Evolutionary conservation across 306 rosid species (phyloP).

Genomic region (Morella rubra): DNA sequence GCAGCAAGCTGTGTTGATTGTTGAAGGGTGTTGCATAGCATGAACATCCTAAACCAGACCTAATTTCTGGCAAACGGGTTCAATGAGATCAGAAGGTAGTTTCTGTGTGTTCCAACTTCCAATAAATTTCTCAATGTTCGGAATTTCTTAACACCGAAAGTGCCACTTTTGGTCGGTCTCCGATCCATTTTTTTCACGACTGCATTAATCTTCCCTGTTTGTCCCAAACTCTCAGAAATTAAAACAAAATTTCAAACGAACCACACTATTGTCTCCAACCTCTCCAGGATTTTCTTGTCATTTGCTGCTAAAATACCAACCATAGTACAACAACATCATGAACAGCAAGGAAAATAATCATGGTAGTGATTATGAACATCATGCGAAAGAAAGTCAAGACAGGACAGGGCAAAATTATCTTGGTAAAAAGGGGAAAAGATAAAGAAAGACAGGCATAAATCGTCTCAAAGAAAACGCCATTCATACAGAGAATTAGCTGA

Average conservation of each 20-base stretch:
- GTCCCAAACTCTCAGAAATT: not conserved
- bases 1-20: not conserved
- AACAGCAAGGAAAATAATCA: too few species aligned
- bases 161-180: not conserved
- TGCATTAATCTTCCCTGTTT: not conserved
- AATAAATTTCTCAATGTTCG: not conserved
- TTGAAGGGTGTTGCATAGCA: not conserved
- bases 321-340: slow-evolving; percentile 2
- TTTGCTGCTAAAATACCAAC: slow-evolving; percentile 7
- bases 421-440: too few species aligned
- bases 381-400: too few species aligned
- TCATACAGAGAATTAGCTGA: too few species aligned
- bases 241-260: not conserved
- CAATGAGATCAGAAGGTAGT: not conserved
- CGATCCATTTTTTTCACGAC: not conserved
- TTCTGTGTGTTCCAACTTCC: not conserved
- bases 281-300: not conserved
- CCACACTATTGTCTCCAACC: not conserved
- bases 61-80: slow-evolving; percentile 1
- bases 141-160: not conserved
- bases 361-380: too few species aligned
- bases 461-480: too few species aligned
- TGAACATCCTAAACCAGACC: not conserved
- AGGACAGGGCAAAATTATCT: too few species aligned
- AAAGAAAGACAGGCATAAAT: too few species aligned